phyloP scores from a whole-genome alignment of 2,329 filamentous ascomycete species.

The Fusarium avenaceum region DNA sequence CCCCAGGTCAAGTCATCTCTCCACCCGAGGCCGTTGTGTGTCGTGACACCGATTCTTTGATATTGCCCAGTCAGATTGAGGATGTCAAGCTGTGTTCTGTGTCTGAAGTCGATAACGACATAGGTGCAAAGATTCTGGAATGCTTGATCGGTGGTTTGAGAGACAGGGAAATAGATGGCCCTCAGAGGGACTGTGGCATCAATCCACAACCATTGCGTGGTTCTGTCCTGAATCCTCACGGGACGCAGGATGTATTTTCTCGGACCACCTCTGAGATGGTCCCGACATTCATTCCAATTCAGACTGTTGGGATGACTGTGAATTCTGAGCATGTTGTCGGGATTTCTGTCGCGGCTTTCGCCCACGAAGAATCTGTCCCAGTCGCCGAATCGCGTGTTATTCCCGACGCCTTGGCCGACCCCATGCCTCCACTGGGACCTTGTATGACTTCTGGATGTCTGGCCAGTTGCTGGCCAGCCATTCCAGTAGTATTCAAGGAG shows the following conservation, averaged over 20 bases:
- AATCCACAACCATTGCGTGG: slow-evolving; percentile 21
- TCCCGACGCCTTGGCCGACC: accelerated
- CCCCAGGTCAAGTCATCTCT: not conserved
- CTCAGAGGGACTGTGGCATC: slow-evolving; percentile 13
- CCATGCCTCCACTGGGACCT: slow-evolving; percentile 6
- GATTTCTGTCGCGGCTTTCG: not conserved
- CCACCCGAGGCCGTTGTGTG: slow-evolving; percentile 2
- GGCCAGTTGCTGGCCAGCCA: not conserved
- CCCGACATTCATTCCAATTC: slow-evolving; percentile 25
- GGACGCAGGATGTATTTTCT: slow-evolving; percentile 26
- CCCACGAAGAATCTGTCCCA: slow-evolving; percentile 20
- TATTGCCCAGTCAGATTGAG: accelerated
- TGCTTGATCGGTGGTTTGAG: not conserved
- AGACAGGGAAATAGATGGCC: slow-evolving; percentile 18
- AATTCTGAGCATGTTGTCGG: not conserved
- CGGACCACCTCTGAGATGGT: not conserved
- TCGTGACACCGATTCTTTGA: accelerated
- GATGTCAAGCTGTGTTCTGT: accelerated
- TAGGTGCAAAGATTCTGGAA: slow-evolving; percentile 12
- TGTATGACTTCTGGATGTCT: not conserved
- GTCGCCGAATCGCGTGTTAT: not conserved
- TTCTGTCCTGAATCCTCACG: accelerated
- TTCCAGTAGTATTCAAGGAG: slow-evolving; percentile 29
- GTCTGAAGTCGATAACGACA: slow-evolving; percentile 21
- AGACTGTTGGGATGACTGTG: slow-evolving; percentile 13